Percentiles rank a stretch among this genome's conserved stretches.
phyloP scores from a whole-genome alignment of 2,329 filamentous ascomycete species.

The Microcera coccophila region DNA sequence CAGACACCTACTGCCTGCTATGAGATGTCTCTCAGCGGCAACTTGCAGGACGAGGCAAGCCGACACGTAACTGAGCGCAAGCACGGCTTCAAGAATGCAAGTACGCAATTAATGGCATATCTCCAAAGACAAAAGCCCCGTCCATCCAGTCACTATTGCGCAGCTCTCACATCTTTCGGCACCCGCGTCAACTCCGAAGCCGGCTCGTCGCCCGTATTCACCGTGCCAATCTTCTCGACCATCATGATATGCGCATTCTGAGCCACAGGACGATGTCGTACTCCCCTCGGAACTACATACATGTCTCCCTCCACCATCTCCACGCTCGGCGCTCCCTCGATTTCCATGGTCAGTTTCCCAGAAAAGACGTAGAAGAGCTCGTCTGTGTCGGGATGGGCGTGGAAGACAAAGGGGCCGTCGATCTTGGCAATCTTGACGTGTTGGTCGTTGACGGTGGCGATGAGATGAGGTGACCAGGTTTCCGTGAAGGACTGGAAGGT shows the following conservation, averaged over 20 bases:
- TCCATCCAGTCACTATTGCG: no score
- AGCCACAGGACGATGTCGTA: slow-evolving; percentile 35
- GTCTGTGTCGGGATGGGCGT: slow-evolving; percentile 38
- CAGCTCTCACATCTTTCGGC: slow-evolving; percentile 19
- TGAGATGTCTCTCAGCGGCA: no score
- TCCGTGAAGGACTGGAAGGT: slow-evolving; percentile 27
- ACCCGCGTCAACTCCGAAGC: slow-evolving; percentile 23
- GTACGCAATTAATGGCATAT: no score
- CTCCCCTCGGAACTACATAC: slow-evolving; percentile 35
- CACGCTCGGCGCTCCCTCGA: slow-evolving; percentile 28
- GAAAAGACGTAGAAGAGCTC: slow-evolving; percentile 39
- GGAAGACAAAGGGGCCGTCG: slow-evolving; percentile 39
- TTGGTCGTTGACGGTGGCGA: slow-evolving; percentile 34
- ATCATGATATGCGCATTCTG: slow-evolving; percentile 36
- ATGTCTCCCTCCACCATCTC: slow-evolving; percentile 32
- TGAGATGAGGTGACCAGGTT: slow-evolving; percentile 30
- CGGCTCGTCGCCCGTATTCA: slow-evolving; percentile 28
- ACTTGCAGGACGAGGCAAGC: no score
- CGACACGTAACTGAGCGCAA: no score
- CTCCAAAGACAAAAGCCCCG: no score
- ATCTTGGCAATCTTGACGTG: slow-evolving; percentile 40
- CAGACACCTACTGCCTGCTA: no score
- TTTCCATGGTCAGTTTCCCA: slow-evolving; percentile 33
- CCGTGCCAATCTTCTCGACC: slow-evolving; percentile 33
- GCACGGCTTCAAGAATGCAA: no score